Evolutionary conservation across 345 rosid species (phyloP).

Genomic region (Rhizophora apiculata): DNA sequence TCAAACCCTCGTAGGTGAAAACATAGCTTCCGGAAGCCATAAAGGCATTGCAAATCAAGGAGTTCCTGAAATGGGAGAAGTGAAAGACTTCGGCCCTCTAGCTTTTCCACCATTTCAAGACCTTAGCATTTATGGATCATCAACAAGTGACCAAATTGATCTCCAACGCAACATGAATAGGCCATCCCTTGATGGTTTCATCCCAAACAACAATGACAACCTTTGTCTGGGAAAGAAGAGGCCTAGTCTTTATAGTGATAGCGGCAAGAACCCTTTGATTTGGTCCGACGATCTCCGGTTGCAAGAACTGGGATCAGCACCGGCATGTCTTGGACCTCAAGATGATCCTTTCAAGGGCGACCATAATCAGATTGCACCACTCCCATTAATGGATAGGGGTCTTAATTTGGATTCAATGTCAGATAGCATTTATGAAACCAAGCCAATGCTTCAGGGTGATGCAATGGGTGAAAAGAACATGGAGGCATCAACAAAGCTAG

Average conservation of each 20-base stretch:
- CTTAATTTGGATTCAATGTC: conserved; percentile 56
- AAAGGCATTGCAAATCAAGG: conserved; percentile 51
- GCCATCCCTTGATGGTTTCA: conserved; percentile 43
- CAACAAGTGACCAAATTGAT: conserved; percentile 38
- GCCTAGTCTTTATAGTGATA: conserved; percentile 48
- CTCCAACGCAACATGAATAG: conserved; percentile 63
- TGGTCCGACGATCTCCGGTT: conserved; percentile 78
- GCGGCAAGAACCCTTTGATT: conserved; percentile 62
- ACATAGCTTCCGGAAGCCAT: conserved; percentile 46
- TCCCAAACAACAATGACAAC: conserved; percentile 35
- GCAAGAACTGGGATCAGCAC: conserved; percentile 43
- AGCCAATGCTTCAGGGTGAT: conserved; percentile 59
- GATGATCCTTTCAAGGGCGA: conserved; percentile 37
- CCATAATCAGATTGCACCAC: conserved; percentile 48
- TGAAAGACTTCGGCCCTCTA: conserved; percentile 50
- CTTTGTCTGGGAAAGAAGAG: conserved; percentile 67
- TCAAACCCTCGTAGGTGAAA: conserved; percentile 80
- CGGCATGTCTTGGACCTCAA: conserved; percentile 39
- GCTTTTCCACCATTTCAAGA: conserved; percentile 85
- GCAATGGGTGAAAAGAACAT: conserved; percentile 41
- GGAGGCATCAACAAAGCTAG: conserved; percentile 44
- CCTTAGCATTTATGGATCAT: conserved; percentile 67
- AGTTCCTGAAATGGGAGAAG: conserved; percentile 34
- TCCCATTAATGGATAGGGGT: conserved; percentile 38
- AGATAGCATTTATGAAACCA: conserved; percentile 61